Conservation (phyloP, 176 grass and related monocot species). For the Puya raimondii region DNA sequence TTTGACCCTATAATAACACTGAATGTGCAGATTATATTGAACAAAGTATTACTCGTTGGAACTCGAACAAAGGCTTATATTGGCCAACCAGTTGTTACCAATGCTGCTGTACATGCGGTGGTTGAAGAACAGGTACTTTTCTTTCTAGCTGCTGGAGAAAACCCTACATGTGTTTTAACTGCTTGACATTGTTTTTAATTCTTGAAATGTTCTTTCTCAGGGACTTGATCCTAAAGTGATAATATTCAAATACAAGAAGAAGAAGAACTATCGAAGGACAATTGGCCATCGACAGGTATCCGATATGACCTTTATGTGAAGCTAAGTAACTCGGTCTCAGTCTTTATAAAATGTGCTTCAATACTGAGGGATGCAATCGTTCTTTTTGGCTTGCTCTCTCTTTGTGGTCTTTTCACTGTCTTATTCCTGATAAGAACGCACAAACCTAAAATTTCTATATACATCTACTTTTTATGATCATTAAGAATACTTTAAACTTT, state of each 20-base stretch:
- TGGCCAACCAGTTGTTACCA: slow-evolving; percentile 92
- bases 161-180: not conserved
- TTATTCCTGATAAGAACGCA: no score
- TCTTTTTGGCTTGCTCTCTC: no score
- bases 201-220: slow-evolving; percentile 33
- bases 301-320: not conserved
- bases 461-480: no score
- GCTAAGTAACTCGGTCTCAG: no score
- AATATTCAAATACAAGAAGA: slow-evolving; percentile 81
- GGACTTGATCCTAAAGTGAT: slow-evolving; percentile 81
- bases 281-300: slow-evolving; percentile 82
- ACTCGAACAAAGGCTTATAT: slow-evolving; percentile 87
- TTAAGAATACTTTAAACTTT: no score
- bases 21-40: slow-evolving; percentile 71
- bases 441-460: no score
- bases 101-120: slow-evolving; percentile 91
- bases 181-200: slow-evolving; percentile 9
- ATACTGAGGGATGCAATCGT: no score
- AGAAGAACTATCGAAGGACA: slow-evolving; percentile 94
- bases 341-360: no score
- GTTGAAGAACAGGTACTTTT: slow-evolving; percentile 60
- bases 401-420: no score
- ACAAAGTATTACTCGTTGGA: slow-evolving; percentile 85
- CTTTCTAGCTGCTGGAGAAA: slow-evolving; percentile 2
- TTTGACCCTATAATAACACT: slow-evolving; percentile 15